Percentiles rank a stretch among this genome's conserved stretches.
phyloP scores from a whole-genome alignment of 139 green algal species.

The Zygnema cylindricum region DNA sequence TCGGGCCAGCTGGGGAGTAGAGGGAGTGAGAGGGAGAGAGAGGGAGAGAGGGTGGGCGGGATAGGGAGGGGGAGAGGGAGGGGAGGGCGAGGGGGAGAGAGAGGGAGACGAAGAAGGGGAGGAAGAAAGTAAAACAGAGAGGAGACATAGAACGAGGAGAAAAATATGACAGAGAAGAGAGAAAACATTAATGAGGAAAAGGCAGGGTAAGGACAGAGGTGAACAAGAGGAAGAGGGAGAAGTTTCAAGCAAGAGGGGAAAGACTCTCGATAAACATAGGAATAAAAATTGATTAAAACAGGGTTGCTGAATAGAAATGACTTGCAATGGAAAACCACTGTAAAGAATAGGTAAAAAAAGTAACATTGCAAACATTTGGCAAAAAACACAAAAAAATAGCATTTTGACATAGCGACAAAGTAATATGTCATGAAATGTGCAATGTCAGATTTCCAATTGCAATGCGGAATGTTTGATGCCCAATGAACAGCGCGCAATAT shows the following conservation, averaged over 20 bases:
- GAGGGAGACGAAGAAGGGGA: neutral
- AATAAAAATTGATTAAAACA: neutral
- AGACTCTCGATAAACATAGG: neutral
- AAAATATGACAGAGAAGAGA: neutral
- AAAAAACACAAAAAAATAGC: no score
- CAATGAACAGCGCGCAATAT: no score
- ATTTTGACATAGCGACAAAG: no score
- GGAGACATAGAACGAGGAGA: neutral
- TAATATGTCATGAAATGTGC: no score
- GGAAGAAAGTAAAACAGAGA: neutral
- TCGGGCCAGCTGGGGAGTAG: neutral
- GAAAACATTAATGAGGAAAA: neutral
- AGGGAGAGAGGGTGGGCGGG: neutral
- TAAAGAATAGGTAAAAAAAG: no score
- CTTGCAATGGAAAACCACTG: no score
- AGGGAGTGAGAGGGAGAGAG: neutral
- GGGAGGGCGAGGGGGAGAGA: neutral
- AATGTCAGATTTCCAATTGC: no score
- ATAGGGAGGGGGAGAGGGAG: neutral
- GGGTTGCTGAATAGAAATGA: no score
- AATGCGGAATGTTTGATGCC: no score
- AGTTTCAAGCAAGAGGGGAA: neutral
- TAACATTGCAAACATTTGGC: neutral
- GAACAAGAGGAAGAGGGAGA: neutral
- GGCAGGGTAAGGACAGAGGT: neutral